These are phyloP conservation scores for Teratosphaeria zuluensis DNA, from an alignment of 2,329 filamentous ascomycete genomes.

Conservation along the genomic window DNA sequence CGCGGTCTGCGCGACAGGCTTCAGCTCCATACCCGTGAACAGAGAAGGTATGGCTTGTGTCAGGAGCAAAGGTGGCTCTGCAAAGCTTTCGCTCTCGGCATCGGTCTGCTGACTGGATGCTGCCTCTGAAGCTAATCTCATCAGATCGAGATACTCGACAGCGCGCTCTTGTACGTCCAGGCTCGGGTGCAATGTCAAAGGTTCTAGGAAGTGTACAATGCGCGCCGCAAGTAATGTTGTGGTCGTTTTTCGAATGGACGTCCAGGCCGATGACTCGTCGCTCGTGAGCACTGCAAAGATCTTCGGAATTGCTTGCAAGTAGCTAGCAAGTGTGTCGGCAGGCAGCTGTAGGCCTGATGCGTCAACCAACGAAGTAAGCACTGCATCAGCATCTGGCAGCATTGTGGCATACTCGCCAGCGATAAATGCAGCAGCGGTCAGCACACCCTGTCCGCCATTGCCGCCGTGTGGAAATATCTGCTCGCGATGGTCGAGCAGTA, in stretches of 20 bases:
- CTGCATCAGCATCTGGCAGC: constrained; percentile 59
- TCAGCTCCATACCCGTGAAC: constrained; percentile 78
- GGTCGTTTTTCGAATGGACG: constrained; percentile 60
- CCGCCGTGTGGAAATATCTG: constrained; percentile 44
- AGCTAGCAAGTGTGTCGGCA: constrained; percentile 62
- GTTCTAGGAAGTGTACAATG: constrained; percentile 72
- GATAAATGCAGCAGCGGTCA: constrained; percentile 74
- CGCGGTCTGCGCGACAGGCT: constrained; percentile 75
- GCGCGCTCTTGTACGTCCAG: constrained; percentile 92
- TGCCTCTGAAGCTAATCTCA: constrained; percentile 79
- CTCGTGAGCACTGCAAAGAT: constrained; percentile 66
- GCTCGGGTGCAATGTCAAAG: constrained; percentile 68
- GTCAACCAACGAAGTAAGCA: constrained; percentile 66
- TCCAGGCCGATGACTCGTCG: constrained; percentile 58
- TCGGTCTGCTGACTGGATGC: constrained; percentile 53
- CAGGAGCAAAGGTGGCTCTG: constrained; percentile 69
- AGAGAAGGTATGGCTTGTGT: constrained; percentile 84
- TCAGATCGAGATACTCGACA: constrained; percentile 82
- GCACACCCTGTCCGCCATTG: constrained; percentile 49
- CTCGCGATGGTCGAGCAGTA: constrained; percentile 55
- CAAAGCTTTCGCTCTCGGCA: constrained; percentile 55
- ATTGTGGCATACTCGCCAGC: constrained; percentile 78
- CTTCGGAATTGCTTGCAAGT: constrained; percentile 77
- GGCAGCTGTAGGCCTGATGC: constrained; percentile 47
- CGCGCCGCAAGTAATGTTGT: constrained; percentile 70